Evolutionary conservation across 148 eudicot species (phyloP).

Genomic region (Rhododendron vialii): DNA sequence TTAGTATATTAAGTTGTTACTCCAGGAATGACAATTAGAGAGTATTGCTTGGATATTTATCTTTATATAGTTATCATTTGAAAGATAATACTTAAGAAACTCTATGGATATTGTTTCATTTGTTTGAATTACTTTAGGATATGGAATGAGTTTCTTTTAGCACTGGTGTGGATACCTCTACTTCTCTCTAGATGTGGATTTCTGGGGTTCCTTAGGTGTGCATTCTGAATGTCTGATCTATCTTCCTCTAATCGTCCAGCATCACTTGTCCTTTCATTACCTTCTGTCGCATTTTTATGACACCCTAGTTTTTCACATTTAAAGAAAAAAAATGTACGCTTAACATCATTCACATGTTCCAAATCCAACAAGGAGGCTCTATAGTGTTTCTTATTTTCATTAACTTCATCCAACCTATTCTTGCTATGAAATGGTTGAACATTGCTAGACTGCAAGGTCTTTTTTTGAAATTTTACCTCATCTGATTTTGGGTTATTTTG

Average conservation of each 20-base stretch:
- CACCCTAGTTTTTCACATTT: no score
- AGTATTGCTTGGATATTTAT: neutral
- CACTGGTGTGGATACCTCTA: neutral
- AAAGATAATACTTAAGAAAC: neutral
- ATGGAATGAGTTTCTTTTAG: neutral
- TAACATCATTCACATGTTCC: neutral
- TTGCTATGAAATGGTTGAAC: neutral
- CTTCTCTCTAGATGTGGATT: neutral
- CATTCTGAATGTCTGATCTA: neutral
- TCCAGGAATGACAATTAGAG: neutral
- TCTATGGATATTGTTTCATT: neutral
- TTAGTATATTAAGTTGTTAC: neutral
- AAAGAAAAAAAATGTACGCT: neutral
- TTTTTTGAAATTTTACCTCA: neutral
- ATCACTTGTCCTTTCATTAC: neutral
- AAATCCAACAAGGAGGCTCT: neutral
- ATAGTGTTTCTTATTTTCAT: neutral
- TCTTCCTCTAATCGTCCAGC: neutral
- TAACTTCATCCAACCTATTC: neutral
- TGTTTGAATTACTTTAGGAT: neutral
- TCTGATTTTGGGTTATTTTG: neutral
- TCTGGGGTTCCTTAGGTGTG: neutral
- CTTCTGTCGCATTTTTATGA: neutral
- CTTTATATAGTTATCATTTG: neutral
- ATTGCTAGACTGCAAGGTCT: neutral